phyloP scores from a whole-genome alignment of 1,284 basidiomycete species.

The Ceraceosorus guamensis region DNA sequence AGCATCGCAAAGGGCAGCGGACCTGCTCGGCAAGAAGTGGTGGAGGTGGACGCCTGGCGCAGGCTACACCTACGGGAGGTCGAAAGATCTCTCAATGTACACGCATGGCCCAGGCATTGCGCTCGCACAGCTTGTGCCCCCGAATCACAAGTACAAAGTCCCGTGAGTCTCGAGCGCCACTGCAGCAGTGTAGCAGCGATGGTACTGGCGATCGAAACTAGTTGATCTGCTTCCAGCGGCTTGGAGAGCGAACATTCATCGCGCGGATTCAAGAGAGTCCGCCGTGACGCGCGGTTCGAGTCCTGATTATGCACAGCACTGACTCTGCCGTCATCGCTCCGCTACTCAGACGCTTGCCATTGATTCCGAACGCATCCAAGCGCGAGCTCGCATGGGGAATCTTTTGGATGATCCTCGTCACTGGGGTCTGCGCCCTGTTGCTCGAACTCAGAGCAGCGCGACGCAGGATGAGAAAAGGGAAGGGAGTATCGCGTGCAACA shows the following conservation, averaged over 20 bases:
- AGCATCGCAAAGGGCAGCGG: neutral
- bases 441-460: neutral
- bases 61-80: conserved; percentile 5
- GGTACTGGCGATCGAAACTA: neutral
- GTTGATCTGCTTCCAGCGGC: neutral
- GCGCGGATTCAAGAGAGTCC: neutral
- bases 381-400: conserved; percentile 3
- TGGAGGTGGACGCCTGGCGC: conserved; percentile 6
- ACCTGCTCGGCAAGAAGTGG: conserved; percentile 5
- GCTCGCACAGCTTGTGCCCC: conserved; percentile 5
- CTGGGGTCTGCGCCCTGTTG: neutral
- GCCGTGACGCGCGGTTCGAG: neutral
- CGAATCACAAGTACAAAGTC: neutral
- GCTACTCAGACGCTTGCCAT: neutral
- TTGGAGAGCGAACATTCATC: neutral
- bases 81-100: conserved; percentile 5
- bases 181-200: neutral
- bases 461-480: neutral
- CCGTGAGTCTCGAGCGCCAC: neutral
- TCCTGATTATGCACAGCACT: neutral
- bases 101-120: conserved; percentile 6
- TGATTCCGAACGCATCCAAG: conserved; percentile 7
- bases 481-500: neutral
- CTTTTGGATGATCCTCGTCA: neutral
- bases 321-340: neutral